A percentile compares a stretch with the other conserved stretches of the same genome.
Conservation (phyloP, 768 basidiomycete genomes). For the Coprinellus aureogranulatus region DNA sequence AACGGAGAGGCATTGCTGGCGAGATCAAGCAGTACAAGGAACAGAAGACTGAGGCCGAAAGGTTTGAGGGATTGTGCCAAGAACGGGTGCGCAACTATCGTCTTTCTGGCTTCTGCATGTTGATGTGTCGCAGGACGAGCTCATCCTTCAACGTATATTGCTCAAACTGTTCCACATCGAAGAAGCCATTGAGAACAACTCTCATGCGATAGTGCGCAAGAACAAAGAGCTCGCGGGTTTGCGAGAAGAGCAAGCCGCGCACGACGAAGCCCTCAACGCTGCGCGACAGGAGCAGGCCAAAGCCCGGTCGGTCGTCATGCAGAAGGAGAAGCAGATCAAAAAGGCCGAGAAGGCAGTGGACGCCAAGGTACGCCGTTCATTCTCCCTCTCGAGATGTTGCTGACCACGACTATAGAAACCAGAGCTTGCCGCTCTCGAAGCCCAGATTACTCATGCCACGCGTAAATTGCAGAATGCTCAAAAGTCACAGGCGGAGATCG, state of each 20-base stretch:
- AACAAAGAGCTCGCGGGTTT: conserved; percentile 70
- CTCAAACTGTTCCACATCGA: conserved; percentile 92
- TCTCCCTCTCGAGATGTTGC: not conserved
- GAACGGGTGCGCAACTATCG: conserved; percentile 55
- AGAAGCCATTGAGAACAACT: conserved; percentile 71
- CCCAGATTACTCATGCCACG: conserved; percentile 82
- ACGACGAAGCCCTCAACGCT: conserved; percentile 69
- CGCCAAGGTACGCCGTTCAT: conserved; percentile 54
- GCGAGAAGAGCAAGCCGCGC: conserved; percentile 63
- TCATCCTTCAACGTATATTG: conserved; percentile 77
- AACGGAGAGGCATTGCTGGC: conserved; percentile 86
- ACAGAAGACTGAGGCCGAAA: conserved; percentile 89
- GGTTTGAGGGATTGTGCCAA: conserved; percentile 75
- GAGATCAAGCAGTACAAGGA: conserved; percentile 98
- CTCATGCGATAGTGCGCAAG: conserved; percentile 65
- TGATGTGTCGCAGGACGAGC: conserved; percentile 57
- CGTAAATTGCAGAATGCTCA: conserved; percentile 74
- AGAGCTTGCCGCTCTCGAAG: conserved; percentile 77
- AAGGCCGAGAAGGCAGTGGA: conserved; percentile 88
- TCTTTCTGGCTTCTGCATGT: conserved; percentile 1
- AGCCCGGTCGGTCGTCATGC: conserved; percentile 69
- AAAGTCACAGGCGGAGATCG: conserved; percentile 60
- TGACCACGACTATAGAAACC: conserved; percentile 60
- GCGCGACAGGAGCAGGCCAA: conserved; percentile 81
- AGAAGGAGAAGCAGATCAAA: conserved; percentile 85